Conservation (phyloP, 192 early-diverging fungal species). For the Coemansia sp. region DNA sequence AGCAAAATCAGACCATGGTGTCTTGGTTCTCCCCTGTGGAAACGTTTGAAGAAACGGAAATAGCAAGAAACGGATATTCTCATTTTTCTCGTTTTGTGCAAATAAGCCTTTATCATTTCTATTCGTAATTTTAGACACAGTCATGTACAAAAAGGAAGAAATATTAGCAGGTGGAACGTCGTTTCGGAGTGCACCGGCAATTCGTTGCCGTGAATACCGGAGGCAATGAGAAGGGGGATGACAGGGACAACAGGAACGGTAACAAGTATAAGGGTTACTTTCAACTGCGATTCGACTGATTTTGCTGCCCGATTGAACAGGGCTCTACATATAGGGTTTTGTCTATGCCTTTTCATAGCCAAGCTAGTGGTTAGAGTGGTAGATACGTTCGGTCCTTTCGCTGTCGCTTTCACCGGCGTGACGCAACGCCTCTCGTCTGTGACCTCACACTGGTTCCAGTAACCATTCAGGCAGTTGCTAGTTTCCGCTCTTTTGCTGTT, state of each 20-base stretch:
- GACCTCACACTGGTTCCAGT: neutral
- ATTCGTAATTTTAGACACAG: neutral
- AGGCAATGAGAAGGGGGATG: neutral
- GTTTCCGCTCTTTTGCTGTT: neutral
- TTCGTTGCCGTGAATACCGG: neutral
- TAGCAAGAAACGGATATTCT: neutral
- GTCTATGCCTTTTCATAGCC: neutral
- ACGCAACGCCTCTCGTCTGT: neutral
- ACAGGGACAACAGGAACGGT: neutral
- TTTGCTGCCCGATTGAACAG: neutral
- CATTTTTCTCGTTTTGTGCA: neutral
- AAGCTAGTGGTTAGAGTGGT: neutral
- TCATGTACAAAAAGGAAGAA: neutral
- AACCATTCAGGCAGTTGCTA: neutral
- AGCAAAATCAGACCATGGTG: neutral
- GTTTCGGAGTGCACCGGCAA: neutral
- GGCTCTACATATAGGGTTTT: neutral
- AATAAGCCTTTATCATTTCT: neutral
- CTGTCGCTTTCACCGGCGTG: neutral
- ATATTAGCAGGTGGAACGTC: neutral
- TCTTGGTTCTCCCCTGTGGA: neutral
- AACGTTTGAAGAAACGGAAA: constrained; percentile 10
- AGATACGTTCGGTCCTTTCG: neutral
- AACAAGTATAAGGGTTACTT: neutral
- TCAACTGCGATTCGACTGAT: neutral